These are phyloP conservation scores for Fremontodendron californicum DNA, from an alignment of 345 rosid genomes.

Conservation along the genomic window DNA sequence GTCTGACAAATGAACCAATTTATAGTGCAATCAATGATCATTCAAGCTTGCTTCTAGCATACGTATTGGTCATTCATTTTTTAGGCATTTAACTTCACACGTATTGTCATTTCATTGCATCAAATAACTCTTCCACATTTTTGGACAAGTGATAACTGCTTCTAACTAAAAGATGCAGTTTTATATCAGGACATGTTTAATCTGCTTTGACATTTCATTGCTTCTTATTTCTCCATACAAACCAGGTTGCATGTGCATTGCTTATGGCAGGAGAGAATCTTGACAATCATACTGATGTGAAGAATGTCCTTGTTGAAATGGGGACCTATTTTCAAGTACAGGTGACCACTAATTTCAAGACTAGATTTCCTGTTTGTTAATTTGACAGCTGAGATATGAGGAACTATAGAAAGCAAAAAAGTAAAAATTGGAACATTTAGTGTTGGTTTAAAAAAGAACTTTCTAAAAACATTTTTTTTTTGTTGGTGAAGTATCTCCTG, in stretches of 20 bases:
- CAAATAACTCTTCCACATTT: not conserved
- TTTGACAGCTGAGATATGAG: not conserved
- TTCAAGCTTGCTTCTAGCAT: not conserved
- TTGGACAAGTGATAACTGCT: not conserved
- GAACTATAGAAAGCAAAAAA: not conserved
- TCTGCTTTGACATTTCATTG: not conserved
- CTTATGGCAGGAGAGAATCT: conserved; percentile 69
- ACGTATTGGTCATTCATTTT: not conserved
- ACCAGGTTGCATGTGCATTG: conserved; percentile 84
- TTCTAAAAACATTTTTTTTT: not conserved
- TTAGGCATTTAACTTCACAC: not conserved
- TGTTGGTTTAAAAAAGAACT: not conserved
- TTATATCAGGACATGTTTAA: not conserved
- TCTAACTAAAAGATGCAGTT: not conserved
- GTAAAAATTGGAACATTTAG: not conserved
- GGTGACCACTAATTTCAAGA: conserved; percentile 27
- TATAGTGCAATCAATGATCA: not conserved
- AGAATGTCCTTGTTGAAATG: conserved; percentile 67
- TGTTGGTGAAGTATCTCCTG: not conserved
- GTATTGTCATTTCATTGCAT: not conserved
- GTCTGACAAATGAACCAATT: not conserved
- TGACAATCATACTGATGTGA: conserved; percentile 55
- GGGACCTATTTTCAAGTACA: conserved; percentile 80
- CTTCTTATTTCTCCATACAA: not conserved
- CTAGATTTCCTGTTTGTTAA: not conserved